Conservation (phyloP, 352 stramenopile species). For the Globisporangium middletonii region DNA sequence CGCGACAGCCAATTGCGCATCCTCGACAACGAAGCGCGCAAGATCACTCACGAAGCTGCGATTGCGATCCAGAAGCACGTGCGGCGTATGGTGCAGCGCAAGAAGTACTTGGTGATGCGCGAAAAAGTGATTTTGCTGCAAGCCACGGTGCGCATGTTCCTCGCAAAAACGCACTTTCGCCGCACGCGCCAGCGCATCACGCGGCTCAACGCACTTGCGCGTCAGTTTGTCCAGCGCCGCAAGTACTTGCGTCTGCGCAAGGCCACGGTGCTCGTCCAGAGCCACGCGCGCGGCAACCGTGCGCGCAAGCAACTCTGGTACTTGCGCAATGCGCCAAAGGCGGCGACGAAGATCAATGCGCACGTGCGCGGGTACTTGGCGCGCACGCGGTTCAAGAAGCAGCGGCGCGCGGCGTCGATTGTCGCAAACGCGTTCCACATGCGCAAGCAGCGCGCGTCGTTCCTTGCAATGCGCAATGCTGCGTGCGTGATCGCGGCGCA, state of each 20-base stretch:
- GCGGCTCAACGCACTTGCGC: conserved; percentile 57
- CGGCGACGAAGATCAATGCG: conserved; percentile 76
- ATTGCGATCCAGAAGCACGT: conserved; percentile 75
- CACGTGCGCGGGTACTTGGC: conserved; percentile 62
- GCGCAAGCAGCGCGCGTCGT: conserved; percentile 51
- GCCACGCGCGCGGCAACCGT: conserved; percentile 57
- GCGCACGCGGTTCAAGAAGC: conserved; percentile 56
- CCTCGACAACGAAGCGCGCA: conserved; percentile 80
- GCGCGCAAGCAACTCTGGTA: conserved; percentile 67
- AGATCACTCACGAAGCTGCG: conserved; percentile 78
- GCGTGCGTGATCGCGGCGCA: conserved; percentile 64
- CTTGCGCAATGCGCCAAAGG: conserved; percentile 63
- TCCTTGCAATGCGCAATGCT: conserved; percentile 55
- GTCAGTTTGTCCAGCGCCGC: conserved; percentile 66
- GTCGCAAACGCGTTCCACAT: conserved; percentile 72
- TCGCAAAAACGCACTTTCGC: conserved; percentile 46
- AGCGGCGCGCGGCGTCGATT: conserved; percentile 62
- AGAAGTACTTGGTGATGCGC: conserved; percentile 55
- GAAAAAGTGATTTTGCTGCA: conserved; percentile 64
- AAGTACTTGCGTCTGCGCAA: conserved; percentile 66
- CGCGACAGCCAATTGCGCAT: conserved; percentile 78
- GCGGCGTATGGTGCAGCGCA: conserved; percentile 57
- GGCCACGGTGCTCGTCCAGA: conserved; percentile 66
- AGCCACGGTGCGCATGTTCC: conserved; percentile 60
- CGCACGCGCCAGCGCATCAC: conserved; percentile 56